Conservation (phyloP, 1,139 yeast species). For the Magnusiomyces sp. region DNA sequence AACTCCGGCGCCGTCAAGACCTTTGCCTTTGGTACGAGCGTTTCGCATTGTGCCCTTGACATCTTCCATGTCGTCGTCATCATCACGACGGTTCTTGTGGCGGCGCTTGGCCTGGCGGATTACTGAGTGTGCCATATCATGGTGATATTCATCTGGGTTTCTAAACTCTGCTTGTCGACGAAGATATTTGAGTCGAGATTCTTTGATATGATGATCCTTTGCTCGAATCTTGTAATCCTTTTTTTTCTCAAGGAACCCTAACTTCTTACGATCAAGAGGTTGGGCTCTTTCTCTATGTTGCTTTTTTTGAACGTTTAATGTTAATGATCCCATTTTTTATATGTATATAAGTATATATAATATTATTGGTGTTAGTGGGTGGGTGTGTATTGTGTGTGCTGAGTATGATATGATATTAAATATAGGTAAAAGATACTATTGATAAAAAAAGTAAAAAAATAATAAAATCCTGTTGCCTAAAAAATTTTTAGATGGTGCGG, state of each 20-base stretch:
- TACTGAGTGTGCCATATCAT: conserved; percentile 57
- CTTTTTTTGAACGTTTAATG: conserved; percentile 86
- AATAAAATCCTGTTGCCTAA: not conserved
- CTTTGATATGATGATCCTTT: conserved; percentile 78
- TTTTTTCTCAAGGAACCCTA: conserved; percentile 87
- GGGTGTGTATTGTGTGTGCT: not conserved
- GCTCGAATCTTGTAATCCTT: conserved; percentile 90
- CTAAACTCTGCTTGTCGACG: conserved; percentile 62
- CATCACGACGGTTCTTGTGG: conserved; percentile 33
- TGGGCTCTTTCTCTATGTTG: conserved; percentile 95
- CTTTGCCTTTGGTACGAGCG: conserved; percentile 7
- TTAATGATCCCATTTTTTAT: conserved; percentile 58
- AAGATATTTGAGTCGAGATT: conserved; percentile 71
- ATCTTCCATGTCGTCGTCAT: too few species aligned
- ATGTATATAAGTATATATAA: not conserved
- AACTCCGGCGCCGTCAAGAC: conserved; percentile 2
- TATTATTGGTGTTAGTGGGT: too few species aligned
- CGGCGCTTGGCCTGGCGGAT: too few species aligned
- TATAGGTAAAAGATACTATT: not conserved
- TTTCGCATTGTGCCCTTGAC: conserved; percentile 9
- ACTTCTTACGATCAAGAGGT: conserved; percentile 58
- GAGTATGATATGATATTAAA: not conserved
- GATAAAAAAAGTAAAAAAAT: not conserved
- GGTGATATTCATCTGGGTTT: conserved; percentile 96
- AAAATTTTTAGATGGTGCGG: too few species aligned